Base-by-base conservation (phyloP, 164 flowering plant species). In the Kalanchoe fedtschenkoi region DNA sequence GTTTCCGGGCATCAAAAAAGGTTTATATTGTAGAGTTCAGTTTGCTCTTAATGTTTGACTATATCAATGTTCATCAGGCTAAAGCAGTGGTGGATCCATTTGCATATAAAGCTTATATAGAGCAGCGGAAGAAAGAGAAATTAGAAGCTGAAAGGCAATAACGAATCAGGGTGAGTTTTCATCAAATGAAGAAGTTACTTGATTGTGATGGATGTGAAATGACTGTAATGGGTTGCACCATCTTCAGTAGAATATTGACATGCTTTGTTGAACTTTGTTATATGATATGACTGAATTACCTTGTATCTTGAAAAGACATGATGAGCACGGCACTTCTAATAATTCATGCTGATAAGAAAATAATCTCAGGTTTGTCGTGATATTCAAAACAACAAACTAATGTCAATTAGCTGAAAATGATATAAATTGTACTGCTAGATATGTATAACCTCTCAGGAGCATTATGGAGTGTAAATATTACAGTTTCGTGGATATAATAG, bases 141-240 rank as follows among this genome's bases (percentile, higher is more conserved):
- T 19, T 83, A 60, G 97, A 88, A 69, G 70, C 65, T 1, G 81
- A 80, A 61, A 85, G 81, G 66, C 73, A 76, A 15, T 65, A 77
- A 53, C 80, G 96, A 64, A 90, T 93, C 65, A 83, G 97, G 74
- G 99, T 93, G 1, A 69, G 84, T 71, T 69, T 41, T 39, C 60
- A 34, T 15, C 32, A 24, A 14, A 29, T 39, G 29, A 16, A 17
- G 19, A 32, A 16, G 1, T 16, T 33, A 29, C 55, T 24, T 44
- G 55, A 24, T 32, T 51, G 21, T 7, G 32, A 16, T 11, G 32
- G 32, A 51, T 47, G 21, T 26, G 26, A 3, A 28, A 47, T 14
- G 54, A 22, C 54, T 47, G 28, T 7, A 47, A 4, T 8, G 29
- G 54, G 54, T 47, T 22, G 28, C 7, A 26, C 33, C 51, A 26